Base-by-base conservation (phyloP, 2,329 filamentous ascomycete genomes). In the Pseudopithomyces chartarum region DNA sequence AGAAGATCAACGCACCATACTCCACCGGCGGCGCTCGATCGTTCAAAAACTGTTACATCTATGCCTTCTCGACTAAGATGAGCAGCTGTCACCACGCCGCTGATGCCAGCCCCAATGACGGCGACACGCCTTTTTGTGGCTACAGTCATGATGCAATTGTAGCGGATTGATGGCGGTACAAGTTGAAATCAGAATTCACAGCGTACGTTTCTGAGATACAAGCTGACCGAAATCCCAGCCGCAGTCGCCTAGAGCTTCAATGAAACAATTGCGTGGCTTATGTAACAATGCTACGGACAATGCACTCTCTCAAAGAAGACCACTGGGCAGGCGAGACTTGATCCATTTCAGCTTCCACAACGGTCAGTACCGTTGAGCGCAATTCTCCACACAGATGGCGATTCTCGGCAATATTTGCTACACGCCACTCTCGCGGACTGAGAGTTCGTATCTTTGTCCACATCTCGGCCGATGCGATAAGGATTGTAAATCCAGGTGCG, bases 11-110 rank as follows among this genome's bases (percentile, higher is more conserved):
- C 77, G 48, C 73, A 84, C 84, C 85, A 87, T 26, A 85, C 78
- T 13, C 85, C 84, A 2, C 85, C 84, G n/a, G 80, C 76, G 15
- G 74, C 78, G 52, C 74, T 73, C 4, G 78, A 81, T 52, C 85
- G 76, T 59, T 87, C 84, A 59, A 82, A 86, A 0, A 87, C 78
- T 0, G 78, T 81, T 1, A 85, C 81, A 8, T 84, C 75, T 8
- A 76, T n/a, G 2, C 68, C 68, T 55, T 73, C 70, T 13, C 61
- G 71, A 33, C 62, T 67, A 10, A 76, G 55, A 57, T 76, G 73
- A 12, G 72, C 73, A 34, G 73, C 73, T 34, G 73, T 64, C 11
- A 68, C 68, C 3, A 76, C 64, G 44, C 74, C 74, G 46, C 73
- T 75, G 7, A 76, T 71, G 5, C 74, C 74, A 38, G 73, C 73